Evolutionary conservation across 179 eudicot species (phyloP).

Genomic region (Silene noctiflora): DNA sequence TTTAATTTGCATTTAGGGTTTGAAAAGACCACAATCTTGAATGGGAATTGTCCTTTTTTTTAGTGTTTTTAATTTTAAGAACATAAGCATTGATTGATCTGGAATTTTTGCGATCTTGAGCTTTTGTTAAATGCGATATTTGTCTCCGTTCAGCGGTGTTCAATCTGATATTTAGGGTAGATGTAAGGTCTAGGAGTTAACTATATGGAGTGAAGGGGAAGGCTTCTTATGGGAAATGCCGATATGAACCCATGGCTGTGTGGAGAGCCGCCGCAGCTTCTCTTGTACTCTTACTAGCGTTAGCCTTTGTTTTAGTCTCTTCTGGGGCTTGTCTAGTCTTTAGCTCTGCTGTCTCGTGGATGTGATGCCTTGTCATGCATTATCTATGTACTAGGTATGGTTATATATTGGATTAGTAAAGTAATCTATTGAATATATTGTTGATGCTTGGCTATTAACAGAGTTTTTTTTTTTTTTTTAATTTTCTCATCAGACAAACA

Average conservation of each 20-base stretch:
- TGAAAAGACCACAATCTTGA: not conserved
- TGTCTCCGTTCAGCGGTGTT: not conserved
- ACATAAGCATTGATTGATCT: not conserved
- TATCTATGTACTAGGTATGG: not conserved
- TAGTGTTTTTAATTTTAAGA: not conserved
- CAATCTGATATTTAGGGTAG: not conserved
- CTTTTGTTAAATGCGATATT: not conserved
- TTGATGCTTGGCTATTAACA: constrained; percentile 1
- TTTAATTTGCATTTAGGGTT: not conserved
- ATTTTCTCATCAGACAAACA: constrained; percentile 70
- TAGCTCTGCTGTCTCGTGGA: not conserved
- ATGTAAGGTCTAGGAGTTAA: too few relatives aligned
- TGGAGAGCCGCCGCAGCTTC: not conserved
- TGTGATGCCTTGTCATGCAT: constrained; percentile 2
- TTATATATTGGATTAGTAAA: not conserved
- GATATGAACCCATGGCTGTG: not conserved
- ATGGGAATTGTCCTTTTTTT: not conserved
- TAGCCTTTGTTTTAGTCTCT: not conserved
- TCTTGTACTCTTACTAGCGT: not conserved
- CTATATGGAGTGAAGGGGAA: not conserved
- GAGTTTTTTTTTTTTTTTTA: not conserved
- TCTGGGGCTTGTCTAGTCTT: not conserved
- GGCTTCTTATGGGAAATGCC: not conserved
- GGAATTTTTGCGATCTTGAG: too few relatives aligned
- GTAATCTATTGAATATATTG: not conserved